Base-by-base conservation (phyloP, 106 monocot genomes). In the Narthecium ossifragum region DNA sequence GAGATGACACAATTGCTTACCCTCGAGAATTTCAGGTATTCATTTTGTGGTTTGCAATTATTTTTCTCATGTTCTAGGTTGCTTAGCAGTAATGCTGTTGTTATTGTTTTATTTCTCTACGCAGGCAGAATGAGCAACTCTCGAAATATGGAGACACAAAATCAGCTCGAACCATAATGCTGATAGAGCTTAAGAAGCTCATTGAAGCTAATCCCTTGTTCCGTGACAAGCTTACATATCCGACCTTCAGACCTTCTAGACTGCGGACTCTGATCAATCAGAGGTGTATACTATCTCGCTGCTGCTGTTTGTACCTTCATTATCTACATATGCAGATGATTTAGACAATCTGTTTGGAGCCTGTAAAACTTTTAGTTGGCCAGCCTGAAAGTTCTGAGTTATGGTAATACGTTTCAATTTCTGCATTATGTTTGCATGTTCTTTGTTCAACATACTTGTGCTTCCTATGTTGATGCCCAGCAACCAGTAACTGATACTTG, bases 91-190 rank as follows among this genome's bases (percentile, higher is more conserved):
- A 13, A 43, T 43, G 17, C 7, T 33, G 39, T 18, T n/a, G 27
- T 50, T 14, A 22, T 24, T 43, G 17, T 38, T 5, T 4, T 57
- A 36, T 24, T n/a, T 41, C 17, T 28, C 55, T 69, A 9, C 73
- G 46, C 67, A 93, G 93, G 79, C 93, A 93, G 60, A 93, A 93
- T 67, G 93, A 93, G 61, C 93, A 93, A 51, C 73, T 93, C 31
- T 93, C 93, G 0, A 93, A 88, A 61, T 93, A 93, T 53, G 93
- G 93, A 13, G 93, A 93, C 27, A 89, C 93, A 62, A 89, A 94
- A 46, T 86, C 89, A 2, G 86, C 89, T 11, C 71, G 89, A n/a
- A 90, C 68, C 71, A 94, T 94, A 53, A 90, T 90, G 89, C 83
- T 94, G 21, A 43, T 86, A 69, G 89, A 90, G 71, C 78, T 90